Percentiles rank a stretch among this genome's conserved stretches.
phyloP scores from a whole-genome alignment of 106 monocot genomes.

The Acorus gramineus region DNA sequence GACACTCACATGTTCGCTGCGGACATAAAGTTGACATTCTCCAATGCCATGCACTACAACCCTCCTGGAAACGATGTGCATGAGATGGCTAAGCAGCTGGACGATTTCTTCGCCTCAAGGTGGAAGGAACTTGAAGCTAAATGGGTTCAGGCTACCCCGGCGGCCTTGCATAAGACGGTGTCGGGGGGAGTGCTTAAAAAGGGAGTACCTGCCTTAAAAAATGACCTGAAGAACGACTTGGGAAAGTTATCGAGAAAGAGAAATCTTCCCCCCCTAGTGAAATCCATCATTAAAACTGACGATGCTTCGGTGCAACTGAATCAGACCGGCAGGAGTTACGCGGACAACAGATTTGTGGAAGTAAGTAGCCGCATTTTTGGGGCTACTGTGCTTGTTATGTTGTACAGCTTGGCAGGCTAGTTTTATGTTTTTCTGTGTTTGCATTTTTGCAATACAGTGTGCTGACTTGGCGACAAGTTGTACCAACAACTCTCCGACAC shows the following conservation, averaged over 20 bases:
- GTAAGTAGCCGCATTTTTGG: slow-evolving; percentile 7
- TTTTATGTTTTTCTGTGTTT: too few species aligned
- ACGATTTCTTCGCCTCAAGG: slow-evolving; percentile 20
- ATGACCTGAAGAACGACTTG: slow-evolving; percentile 8
- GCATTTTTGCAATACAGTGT: slow-evolving; percentile 5
- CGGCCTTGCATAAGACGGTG: slow-evolving; percentile 2
- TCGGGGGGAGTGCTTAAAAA: neutral
- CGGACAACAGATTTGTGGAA: slow-evolving; percentile 5
- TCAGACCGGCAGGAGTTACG: slow-evolving; percentile 2
- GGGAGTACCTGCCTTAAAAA: neutral
- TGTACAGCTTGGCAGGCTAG: neutral
- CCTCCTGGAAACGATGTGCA: slow-evolving; percentile 42
- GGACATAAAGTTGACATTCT: slow-evolving; percentile 51
- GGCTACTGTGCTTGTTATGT: neutral
- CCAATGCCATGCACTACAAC: slow-evolving; percentile 53
- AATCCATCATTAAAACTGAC: slow-evolving; percentile 16
- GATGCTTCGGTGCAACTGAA: slow-evolving; percentile 17
- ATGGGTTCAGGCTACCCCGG: slow-evolving; percentile 14
- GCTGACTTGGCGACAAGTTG: slow-evolving; percentile 3
- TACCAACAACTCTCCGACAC: neutral
- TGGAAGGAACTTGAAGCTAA: slow-evolving; percentile 39
- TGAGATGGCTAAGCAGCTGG: slow-evolving; percentile 26
- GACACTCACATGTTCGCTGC: slow-evolving; percentile 30
- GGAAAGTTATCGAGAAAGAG: slow-evolving; percentile 10
- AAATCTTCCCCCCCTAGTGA: slow-evolving; percentile 7